Base-by-base conservation (phyloP, 495 filamentous ascomycete species). In the Penicillium pancosmium region DNA sequence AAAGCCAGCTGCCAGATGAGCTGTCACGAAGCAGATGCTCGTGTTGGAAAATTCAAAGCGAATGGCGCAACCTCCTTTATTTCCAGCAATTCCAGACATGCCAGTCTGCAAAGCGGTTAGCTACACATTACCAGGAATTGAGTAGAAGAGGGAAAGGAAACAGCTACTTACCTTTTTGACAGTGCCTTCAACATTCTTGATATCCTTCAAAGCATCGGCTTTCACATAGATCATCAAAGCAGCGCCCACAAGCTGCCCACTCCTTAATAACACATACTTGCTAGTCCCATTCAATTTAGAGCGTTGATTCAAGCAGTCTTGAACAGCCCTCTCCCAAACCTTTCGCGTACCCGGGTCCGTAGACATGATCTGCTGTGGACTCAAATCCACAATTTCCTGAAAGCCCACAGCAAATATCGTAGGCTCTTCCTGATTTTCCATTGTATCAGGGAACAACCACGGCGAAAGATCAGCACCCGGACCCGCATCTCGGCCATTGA, bases 321-420 rank as follows among this genome's bases (percentile, higher is more conserved):
- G 85, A 10, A 97, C 91, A 6, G 91, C 87, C 59, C 75, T 71
- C 71, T 99, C 93, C 94, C 94, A 99, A 19, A 82, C 75, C 66
- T 92, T 87, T 52, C 93, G 88, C 55, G 90, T 84, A 9, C 83
- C 83, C 21, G 95, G 94, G 78, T 98, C 93, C 40, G 92, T 97
- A 53, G 94, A 95, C 92, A 99, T 98, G 66, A 99, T 98, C 67
- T 99, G 95, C 71, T 98, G 93, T 16, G 95, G 93, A 65, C 91
- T 96, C 13, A 99, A 80, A 67, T 93, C 88, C 15, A 99, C 95
- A 54, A 99, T 98, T 75, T 99, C 94, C 65, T 99, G 94, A 63
- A 99, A 98, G 0, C 91, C 94, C 31, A 97, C 86, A 9, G 86
- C 92, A 51, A 95, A 84, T 35, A 99, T 88, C 5, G 56, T 61